phyloP scores from a whole-genome alignment of 495 filamentous ascomycete species.

The Neurospora intermedia region DNA sequence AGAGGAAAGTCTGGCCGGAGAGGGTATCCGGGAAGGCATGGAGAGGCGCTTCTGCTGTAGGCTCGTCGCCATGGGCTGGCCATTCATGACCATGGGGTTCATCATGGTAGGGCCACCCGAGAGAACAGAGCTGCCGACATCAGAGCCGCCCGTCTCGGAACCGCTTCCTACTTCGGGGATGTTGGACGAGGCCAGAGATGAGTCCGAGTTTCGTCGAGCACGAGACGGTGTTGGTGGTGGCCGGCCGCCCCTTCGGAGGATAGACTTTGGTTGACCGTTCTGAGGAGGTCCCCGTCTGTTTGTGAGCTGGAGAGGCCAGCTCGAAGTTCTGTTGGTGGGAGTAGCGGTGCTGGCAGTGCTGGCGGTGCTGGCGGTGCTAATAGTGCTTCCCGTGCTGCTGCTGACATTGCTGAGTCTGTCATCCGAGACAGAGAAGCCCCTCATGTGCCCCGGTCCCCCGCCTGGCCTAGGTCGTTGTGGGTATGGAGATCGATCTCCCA shows the following conservation, averaged over 20 bases:
- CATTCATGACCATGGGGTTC: background rate
- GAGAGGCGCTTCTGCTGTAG: background rate
- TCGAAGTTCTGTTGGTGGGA: background rate
- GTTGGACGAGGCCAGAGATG: conserved; percentile 24
- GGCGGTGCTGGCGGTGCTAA: conserved; percentile 4
- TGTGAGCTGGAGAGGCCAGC: background rate
- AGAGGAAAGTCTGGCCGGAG: background rate
- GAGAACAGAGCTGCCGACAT: background rate
- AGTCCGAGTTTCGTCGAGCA: conserved; percentile 23
- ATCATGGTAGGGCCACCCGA: background rate
- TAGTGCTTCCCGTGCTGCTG: conserved; percentile 4
- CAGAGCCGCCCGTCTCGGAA: conserved; percentile 10
- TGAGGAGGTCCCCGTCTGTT: background rate
- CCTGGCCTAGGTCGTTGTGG: background rate
- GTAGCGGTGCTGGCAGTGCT: conserved; percentile 4
- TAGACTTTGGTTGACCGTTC: conserved; percentile 8
- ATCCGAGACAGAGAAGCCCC: conserved; percentile 8
- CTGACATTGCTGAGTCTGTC: conserved; percentile 5
- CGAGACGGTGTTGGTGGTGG: conserved; percentile 8
- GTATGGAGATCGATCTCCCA: conserved; percentile 1
- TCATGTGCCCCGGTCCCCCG: background rate
- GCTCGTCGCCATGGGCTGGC: background rate
- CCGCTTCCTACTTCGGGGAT: conserved; percentile 17
- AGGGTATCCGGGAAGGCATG: background rate
- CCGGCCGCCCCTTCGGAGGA: conserved; percentile 14